A percentile compares a stretch with the other conserved stretches of the same genome.
Conservation (phyloP, 2,329 filamentous ascomycete species). For the Aureobasidium mangrovei region DNA sequence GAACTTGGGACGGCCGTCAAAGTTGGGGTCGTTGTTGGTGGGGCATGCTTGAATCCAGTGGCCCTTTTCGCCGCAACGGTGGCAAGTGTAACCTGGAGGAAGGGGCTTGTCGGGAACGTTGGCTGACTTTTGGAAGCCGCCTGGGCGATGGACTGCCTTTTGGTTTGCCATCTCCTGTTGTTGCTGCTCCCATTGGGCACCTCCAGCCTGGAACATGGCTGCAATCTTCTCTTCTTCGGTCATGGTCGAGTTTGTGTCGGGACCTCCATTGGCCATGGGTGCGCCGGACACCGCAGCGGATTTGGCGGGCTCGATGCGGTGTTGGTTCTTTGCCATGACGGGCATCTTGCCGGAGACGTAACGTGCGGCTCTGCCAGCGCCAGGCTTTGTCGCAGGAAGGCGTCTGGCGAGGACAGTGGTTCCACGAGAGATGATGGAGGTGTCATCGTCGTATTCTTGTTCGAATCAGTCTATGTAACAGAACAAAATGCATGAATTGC, state of each 20-base stretch:
- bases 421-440: conserved; percentile 89
- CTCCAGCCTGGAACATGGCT: conserved; percentile 83
- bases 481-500: neutral
- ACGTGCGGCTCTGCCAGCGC: conserved; percentile 81
- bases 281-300: conserved; percentile 32
- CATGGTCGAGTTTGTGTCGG: conserved; percentile 67
- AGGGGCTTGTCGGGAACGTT: conserved; percentile 89
- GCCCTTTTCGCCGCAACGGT: conserved; percentile 91
- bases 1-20: conserved; percentile 84
- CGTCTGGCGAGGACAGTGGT: conserved; percentile 87
- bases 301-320: conserved; percentile 56
- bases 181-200: conserved; percentile 85
- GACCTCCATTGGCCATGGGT: conserved; percentile 45
- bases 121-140: conserved; percentile 49
- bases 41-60: conserved; percentile 98
- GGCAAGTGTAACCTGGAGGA: conserved; percentile 89
- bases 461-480: conserved; percentile 17
- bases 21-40: conserved; percentile 96
- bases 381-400: conserved; percentile 72
- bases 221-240: conserved; percentile 91
- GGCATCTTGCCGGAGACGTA: conserved; percentile 98
- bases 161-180: conserved; percentile 82
- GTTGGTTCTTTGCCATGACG: conserved; percentile 70
- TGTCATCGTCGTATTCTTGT: conserved; percentile 93
- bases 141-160: conserved; percentile 33